These are phyloP conservation scores for Trichoderma simmonsii DNA, from an alignment of 2,329 filamentous ascomycete species.

Conservation along the genomic window DNA sequence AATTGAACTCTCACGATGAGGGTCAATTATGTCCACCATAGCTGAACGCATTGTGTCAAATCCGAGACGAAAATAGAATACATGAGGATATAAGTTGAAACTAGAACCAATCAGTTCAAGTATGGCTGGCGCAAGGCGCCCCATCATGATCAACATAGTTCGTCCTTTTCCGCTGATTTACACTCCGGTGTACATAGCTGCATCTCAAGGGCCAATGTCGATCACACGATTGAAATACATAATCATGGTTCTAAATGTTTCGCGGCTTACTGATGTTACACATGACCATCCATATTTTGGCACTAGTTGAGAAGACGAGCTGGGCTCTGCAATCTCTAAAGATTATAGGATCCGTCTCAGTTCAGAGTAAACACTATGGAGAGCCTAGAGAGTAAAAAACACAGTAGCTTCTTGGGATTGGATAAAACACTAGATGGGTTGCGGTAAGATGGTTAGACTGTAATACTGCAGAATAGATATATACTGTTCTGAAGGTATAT, in stretches of 20 bases:
- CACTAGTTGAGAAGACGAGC: not conserved
- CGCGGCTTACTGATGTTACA: not conserved
- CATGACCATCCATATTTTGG: not conserved
- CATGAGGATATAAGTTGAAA: not conserved
- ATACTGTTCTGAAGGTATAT: not conserved
- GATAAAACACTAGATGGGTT: not conserved
- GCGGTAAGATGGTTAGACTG: not conserved
- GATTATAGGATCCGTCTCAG: not conserved
- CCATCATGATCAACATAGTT: not conserved
- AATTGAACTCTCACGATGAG: not conserved
- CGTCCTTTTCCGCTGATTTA: not conserved
- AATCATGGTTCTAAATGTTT: not conserved
- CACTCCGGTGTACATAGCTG: not conserved
- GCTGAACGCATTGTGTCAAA: not conserved
- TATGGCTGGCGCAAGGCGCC: not conserved
- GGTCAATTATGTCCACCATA: not conserved
- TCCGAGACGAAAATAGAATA: not conserved
- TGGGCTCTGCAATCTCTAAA: not conserved
- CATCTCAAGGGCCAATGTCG: not conserved
- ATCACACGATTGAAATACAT: not conserved
- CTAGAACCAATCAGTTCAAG: not conserved
- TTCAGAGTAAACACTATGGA: not conserved
- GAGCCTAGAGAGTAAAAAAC: not conserved
- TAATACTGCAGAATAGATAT: not conserved
- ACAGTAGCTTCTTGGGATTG: not conserved